phyloP scores from a whole-genome alignment of 2,329 filamentous ascomycete species.

The Magnaporthales sp. region DNA sequence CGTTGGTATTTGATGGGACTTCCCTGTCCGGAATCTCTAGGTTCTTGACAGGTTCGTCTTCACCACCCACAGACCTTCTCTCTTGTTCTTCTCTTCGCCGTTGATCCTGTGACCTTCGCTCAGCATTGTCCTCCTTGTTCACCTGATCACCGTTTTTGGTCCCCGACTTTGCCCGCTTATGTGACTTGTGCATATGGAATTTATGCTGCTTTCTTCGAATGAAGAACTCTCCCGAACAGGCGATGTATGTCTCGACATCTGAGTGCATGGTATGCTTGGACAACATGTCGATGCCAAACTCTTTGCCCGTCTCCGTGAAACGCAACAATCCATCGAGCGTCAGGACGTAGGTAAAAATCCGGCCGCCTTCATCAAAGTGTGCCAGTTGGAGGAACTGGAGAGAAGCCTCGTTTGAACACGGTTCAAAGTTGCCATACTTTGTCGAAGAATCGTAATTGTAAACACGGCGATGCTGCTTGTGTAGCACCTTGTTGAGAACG shows the following conservation, averaged over 20 bases:
- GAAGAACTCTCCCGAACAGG: slow-evolving; percentile 90
- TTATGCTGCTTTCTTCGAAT: slow-evolving; percentile 42
- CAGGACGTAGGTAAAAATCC: slow-evolving; percentile 86
- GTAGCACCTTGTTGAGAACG: slow-evolving; percentile 74
- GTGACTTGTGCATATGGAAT: not conserved
- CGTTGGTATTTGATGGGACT: not conserved
- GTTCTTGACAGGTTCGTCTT: not conserved
- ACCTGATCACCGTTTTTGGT: not conserved
- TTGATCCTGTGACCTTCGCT: not conserved
- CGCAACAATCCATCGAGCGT: slow-evolving; percentile 79
- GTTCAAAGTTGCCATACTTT: slow-evolving; percentile 57
- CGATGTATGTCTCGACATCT: slow-evolving; percentile 83
- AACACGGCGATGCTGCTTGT: slow-evolving; percentile 80
- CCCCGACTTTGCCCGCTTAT: not conserved
- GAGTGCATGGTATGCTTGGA: slow-evolving; percentile 98
- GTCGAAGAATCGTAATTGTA: slow-evolving; percentile 83
- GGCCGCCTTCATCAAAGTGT: slow-evolving; percentile 77
- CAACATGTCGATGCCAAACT: slow-evolving; percentile 87
- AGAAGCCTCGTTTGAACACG: slow-evolving; percentile 62
- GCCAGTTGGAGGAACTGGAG: slow-evolving; percentile 77
- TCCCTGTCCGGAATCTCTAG: not conserved
- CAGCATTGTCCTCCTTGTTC: not conserved
- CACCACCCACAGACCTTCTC: slow-evolving; percentile 12
- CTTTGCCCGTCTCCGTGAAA: slow-evolving; percentile 92
- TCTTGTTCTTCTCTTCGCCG: not conserved